Percentiles rank a stretch among this genome's conserved stretches.
Conservation (phyloP, 768 basidiomycete species). For the Leucocoprinus sp. region DNA sequence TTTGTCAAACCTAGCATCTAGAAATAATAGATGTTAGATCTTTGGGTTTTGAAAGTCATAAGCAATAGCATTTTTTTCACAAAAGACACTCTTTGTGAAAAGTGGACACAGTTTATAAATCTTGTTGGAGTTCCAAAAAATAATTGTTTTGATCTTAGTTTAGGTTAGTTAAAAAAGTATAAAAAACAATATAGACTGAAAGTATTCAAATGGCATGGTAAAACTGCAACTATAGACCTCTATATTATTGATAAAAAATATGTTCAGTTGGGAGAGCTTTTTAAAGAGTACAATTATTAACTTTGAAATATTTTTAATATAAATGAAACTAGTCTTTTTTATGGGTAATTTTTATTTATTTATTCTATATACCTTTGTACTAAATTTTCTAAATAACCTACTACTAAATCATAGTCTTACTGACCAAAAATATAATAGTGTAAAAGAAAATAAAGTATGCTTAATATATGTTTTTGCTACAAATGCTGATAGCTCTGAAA, state of each 20-base stretch:
- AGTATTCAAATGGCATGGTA: conserved; percentile 19
- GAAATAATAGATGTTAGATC: conserved; percentile 24
- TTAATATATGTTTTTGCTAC: conserved; percentile 22
- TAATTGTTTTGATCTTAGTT: conserved; percentile 18
- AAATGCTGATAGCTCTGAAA: conserved; percentile 16
- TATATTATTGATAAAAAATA: conserved; percentile 17
- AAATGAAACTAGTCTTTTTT: conserved; percentile 25
- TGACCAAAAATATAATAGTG: conserved; percentile 14
- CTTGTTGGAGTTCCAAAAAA: conserved; percentile 18
- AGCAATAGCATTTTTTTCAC: conserved; percentile 18
- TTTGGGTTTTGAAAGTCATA: conserved; percentile 24
- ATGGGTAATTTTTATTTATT: conserved; percentile 15
- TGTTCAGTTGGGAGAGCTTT: conserved; percentile 16
- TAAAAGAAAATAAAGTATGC: conserved; percentile 22
- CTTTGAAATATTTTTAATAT: conserved; percentile 24
- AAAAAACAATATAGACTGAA: conserved; percentile 17
- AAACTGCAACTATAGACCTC: conserved; percentile 20
- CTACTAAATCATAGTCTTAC: conserved; percentile 21
- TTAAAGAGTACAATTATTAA: conserved; percentile 16
- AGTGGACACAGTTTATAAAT: conserved; percentile 23
- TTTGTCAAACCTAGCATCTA: conserved; percentile 18
- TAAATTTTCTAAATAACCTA: conserved; percentile 13
- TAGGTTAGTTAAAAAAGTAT: conserved; percentile 22
- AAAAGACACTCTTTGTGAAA: conserved; percentile 22
- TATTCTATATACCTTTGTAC: background rate